Evolutionary conservation across 106 monocot genomes (phyloP).

Genomic region (Acanthochlamys bracteata): DNA sequence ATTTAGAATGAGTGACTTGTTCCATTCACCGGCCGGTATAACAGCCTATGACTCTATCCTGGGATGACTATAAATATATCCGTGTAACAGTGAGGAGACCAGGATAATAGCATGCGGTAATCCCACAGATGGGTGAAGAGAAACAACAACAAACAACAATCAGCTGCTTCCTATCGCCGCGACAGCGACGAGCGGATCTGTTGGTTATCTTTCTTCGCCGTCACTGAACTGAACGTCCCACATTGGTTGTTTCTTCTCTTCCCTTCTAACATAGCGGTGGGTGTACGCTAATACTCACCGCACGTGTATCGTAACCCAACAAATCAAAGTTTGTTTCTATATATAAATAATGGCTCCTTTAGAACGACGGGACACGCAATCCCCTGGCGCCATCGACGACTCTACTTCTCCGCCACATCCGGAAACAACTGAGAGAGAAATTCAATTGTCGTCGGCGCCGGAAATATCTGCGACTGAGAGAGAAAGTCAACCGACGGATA

Average conservation of each 20-base stretch:
- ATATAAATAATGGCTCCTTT: background rate
- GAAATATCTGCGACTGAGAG: too few species aligned
- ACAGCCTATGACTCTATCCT: background rate
- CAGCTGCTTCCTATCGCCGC: too few species aligned
- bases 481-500: too few species aligned
- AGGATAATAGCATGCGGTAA: too few species aligned
- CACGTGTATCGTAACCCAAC: background rate
- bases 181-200: too few species aligned
- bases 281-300: constrained; percentile 1
- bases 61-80: too few species aligned
- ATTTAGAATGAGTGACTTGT: background rate
- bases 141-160: too few species aligned
- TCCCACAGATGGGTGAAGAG: background rate
- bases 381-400: background rate
- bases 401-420: background rate
- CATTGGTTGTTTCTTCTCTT: background rate
- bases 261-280: background rate
- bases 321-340: background rate
- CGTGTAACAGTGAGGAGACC: too few species aligned
- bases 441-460: too few species aligned
- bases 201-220: background rate
- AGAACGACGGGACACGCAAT: background rate
- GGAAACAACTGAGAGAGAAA: background rate
- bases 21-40: background rate
- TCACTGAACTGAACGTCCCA: background rate